phyloP scores from a whole-genome alignment of 1,284 basidiomycete genomes.

The Irpex rosettiformis region DNA sequence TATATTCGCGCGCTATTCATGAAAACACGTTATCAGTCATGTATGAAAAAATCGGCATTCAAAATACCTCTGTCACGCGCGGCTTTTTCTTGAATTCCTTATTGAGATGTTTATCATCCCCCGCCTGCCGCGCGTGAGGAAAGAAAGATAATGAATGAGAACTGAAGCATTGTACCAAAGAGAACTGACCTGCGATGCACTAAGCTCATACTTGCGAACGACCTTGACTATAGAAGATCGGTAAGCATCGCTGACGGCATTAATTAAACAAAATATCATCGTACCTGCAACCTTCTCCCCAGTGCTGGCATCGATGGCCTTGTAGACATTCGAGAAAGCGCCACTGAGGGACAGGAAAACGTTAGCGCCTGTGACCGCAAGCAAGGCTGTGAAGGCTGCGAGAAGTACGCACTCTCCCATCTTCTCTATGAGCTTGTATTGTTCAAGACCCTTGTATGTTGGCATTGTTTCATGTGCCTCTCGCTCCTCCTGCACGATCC shows the following conservation, averaged over 20 bases:
- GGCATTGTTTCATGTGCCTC: slow-evolving; percentile 79
- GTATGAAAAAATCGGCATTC: slow-evolving; percentile 19
- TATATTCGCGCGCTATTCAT: slow-evolving; percentile 88
- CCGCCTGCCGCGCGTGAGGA: slow-evolving; percentile 52
- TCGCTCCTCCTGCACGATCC: slow-evolving; percentile 78
- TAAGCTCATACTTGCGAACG: slow-evolving; percentile 95
- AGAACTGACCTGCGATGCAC: slow-evolving; percentile 87
- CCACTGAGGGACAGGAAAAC: slow-evolving; percentile 51
- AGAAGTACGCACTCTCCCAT: slow-evolving; percentile 84
- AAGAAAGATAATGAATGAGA: slow-evolving; percentile 20
- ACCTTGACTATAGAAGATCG: slow-evolving; percentile 72
- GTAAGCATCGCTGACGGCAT: slow-evolving; percentile 7
- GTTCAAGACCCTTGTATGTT: slow-evolving; percentile 79
- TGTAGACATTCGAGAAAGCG: slow-evolving; percentile 98
- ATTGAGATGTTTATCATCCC: slow-evolving; percentile 91
- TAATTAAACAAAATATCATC: slow-evolving; percentile 20
- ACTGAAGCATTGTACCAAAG: slow-evolving; percentile 29
- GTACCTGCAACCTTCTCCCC: slow-evolving; percentile 85
- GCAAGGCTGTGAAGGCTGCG: slow-evolving; percentile 1
- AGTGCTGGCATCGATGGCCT: slow-evolving; percentile 77
- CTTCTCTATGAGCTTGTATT: slow-evolving; percentile 80
- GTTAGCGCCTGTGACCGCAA: slow-evolving; percentile 9
- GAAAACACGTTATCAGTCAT: slow-evolving; percentile 26
- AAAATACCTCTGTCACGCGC: slow-evolving; percentile 90
- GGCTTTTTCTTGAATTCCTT: slow-evolving; percentile 93